These are phyloP conservation scores for Neurospora sp. DNA, from an alignment of 495 filamentous ascomycete genomes.

Conservation along the genomic window DNA sequence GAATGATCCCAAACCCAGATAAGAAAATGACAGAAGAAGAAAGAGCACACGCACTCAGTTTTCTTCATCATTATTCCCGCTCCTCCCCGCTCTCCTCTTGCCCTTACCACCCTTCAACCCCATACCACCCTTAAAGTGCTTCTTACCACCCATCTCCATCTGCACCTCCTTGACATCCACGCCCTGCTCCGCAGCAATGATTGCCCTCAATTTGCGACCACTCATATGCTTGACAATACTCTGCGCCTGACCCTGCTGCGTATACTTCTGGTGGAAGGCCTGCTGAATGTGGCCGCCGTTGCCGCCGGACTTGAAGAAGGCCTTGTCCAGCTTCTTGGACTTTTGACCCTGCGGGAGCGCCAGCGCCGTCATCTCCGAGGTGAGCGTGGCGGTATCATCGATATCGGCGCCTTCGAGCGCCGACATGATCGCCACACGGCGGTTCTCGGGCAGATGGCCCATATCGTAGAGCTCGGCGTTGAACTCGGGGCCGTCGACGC, in stretches of 20 bases:
- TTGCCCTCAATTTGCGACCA: slow-evolving; percentile 72
- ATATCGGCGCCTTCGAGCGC: slow-evolving; percentile 32
- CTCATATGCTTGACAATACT: slow-evolving; percentile 51
- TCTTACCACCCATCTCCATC: slow-evolving; percentile 58
- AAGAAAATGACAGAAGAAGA: background rate
- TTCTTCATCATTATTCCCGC: slow-evolving; percentile 11
- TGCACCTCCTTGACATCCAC: slow-evolving; percentile 75
- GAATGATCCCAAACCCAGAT: background rate
- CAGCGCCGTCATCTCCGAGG: slow-evolving; percentile 29
- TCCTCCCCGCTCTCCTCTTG: slow-evolving; percentile 25
- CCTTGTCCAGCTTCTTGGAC: slow-evolving; percentile 66
- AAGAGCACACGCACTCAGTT: slow-evolving; percentile 4
- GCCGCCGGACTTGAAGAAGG: slow-evolving; percentile 67
- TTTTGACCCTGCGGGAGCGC: slow-evolving; percentile 49
- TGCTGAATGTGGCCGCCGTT: slow-evolving; percentile 57
- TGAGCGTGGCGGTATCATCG: background rate
- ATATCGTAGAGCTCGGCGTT: slow-evolving; percentile 82
- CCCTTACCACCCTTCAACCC: slow-evolving; percentile 37
- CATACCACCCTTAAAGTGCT: slow-evolving; percentile 81
- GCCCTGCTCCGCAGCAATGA: slow-evolving; percentile 78
- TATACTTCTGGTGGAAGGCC: slow-evolving; percentile 81
- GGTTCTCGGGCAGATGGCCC: slow-evolving; percentile 63
- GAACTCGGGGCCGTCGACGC: slow-evolving; percentile 64
- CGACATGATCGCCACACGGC: slow-evolving; percentile 49
- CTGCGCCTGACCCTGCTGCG: slow-evolving; percentile 55